These are phyloP conservation scores for Xerocomus tenax DNA, from an alignment of 1,284 basidiomycete species.

Conservation along the genomic window DNA sequence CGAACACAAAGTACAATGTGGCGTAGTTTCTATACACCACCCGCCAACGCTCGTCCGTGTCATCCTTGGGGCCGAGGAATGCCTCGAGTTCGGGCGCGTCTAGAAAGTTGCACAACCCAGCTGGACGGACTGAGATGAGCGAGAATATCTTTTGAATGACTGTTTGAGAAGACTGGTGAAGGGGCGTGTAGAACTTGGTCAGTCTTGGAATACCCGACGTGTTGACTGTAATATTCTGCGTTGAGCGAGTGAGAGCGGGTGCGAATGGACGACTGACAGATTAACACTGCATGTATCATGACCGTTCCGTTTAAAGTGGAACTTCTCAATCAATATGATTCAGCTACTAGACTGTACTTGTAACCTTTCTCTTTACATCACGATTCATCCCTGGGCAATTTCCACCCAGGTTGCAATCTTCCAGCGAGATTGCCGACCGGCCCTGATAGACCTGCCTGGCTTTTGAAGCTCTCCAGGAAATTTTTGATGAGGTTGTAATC, in stretches of 20 bases:
- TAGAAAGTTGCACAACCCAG: conserved; percentile 83
- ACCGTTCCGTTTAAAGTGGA: conserved; percentile 7
- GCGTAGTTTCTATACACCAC: conserved; percentile 85
- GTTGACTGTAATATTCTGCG: conserved; percentile 52
- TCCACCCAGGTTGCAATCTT: conserved; percentile 67
- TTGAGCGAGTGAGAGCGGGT: conserved; percentile 36
- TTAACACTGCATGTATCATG: conserved; percentile 86
- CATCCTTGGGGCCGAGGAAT: conserved; percentile 55
- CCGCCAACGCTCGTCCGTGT: conserved; percentile 52
- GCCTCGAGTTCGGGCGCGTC: conserved; percentile 83
- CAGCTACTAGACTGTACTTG: not conserved
- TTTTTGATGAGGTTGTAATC: conserved; percentile 92
- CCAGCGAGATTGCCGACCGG: conserved; percentile 84
- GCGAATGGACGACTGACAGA: conserved; percentile 44
- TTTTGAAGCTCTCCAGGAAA: conserved; percentile 89
- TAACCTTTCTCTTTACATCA: conserved; percentile 4
- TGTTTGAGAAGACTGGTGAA: conserved; percentile 65
- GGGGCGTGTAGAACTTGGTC: conserved; percentile 91
- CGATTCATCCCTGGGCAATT: conserved; percentile 56
- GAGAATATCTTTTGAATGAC: conserved; percentile 81
- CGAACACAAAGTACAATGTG: conserved; percentile 94
- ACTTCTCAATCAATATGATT: not conserved
- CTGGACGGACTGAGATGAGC: conserved; percentile 68
- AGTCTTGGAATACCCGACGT: conserved; percentile 84
- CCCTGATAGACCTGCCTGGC: conserved; percentile 77